Percentiles rank a stretch among this genome's conserved stretches.
Evolutionary conservation across 2,329 filamentous ascomycete genomes (phyloP).

Genomic region (Ophiocordyceps camponoti-saundersi): DNA sequence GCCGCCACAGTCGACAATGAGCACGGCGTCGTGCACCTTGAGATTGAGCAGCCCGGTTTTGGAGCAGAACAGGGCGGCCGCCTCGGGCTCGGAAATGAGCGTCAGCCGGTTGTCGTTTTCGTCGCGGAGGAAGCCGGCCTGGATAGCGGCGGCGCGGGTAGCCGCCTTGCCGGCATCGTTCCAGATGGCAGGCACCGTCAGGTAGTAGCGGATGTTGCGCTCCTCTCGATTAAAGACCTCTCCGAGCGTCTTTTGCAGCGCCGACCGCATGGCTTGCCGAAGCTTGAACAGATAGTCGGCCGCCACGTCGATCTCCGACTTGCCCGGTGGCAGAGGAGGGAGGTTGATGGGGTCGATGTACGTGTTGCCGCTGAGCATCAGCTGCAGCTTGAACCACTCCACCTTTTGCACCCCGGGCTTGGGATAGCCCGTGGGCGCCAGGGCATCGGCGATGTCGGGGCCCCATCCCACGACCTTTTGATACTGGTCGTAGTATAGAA

Average conservation of each 20-base stretch:
- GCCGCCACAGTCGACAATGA: constrained; percentile 96
- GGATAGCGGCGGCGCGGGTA: constrained; percentile 86
- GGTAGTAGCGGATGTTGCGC: constrained; percentile 91
- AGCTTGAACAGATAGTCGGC: constrained; percentile 98
- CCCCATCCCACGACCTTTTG: constrained; percentile 99
- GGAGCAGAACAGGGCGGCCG: constrained; percentile 91
- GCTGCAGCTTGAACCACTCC: constrained; percentile 98
- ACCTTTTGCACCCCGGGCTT: constrained; percentile 98
- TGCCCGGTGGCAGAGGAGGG: constrained; percentile 87
- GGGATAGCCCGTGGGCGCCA: constrained; percentile 91
- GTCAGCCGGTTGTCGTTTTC: constrained; percentile 96
- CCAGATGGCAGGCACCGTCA: constrained; percentile 99
- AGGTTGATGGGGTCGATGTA: constrained; percentile 99
- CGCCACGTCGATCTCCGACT: constrained; percentile 98
- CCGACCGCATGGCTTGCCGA: constrained; percentile 88
- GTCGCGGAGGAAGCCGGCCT: constrained; percentile 89
- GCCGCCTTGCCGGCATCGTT: constrained; percentile 97
- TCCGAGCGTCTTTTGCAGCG: constrained; percentile 87
- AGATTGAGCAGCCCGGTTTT: constrained; percentile 92
- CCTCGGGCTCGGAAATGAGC: constrained; percentile 89
- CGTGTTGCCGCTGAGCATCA: constrained; percentile 97
- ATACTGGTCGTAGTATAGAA: constrained; percentile 99
- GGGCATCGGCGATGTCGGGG: constrained; percentile 89
- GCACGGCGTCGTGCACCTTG: constrained; percentile 94
- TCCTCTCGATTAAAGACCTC: constrained; percentile 98